Base-by-base conservation (phyloP, 768 basidiomycete species). In the Leccinum barrowsii region DNA sequence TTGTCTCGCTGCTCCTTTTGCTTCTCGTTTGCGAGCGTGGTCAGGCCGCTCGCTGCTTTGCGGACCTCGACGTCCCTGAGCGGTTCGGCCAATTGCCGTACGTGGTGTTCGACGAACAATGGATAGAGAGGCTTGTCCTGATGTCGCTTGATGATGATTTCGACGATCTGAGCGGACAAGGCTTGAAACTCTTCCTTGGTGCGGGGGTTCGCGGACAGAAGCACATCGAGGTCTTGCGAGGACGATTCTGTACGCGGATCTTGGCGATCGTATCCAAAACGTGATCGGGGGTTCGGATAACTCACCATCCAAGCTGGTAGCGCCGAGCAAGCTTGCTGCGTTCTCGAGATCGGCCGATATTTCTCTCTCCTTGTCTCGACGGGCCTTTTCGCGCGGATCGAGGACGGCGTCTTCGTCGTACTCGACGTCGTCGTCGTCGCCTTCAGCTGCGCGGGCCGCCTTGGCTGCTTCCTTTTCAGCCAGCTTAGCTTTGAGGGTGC, bases 1-100 rank as follows among this genome's bases (percentile, higher is more conserved):
- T 89, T 92, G 35, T 94, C 92, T 62, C 88, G 82, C 65, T 89
- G 86, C 69, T 92, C 92, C 75, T 85, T 91, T 76, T 95, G 92
- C 77, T 98, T 99, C 77, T 95, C 93, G 67, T 96, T 98, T 52
- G 94, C 90, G 6, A 98, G 79, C 3, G 90, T 87, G 15, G 91
- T 92, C 55, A 99, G 76, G 4, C 79, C 85, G 52, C 85, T 89
- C 0, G 93, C 91, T 0, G 85, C 91, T 70, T 98, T 98, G 60
- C 94, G 83, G 26, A 94, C 87, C 65, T 99, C 96, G 53, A 94
- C 85, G 60, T 98, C 94, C 66, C 87, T 90, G 55, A 98, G 80
- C 5, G 92, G 85, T 58, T 78, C 74, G 1, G 89, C 86, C 15
- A 97, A 75, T 52, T 86, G 86, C 49, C 87, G 85, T 17, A 85